Conservation (phyloP, 2,329 filamentous ascomycete species). For the Sporothrix pseudoabietina region DNA sequence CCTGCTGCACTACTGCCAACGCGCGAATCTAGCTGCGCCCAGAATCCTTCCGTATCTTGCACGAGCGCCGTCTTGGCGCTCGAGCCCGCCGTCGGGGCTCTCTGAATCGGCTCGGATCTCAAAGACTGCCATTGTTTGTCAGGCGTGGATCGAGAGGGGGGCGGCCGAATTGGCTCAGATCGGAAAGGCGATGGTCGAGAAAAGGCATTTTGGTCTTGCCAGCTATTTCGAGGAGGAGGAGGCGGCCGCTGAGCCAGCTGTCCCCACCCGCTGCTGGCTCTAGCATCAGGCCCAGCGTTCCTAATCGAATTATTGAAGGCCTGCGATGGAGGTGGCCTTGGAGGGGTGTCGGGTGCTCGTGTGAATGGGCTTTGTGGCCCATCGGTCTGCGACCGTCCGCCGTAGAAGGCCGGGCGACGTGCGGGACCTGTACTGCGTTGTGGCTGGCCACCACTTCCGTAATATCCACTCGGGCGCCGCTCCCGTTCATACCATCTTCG, state of each 20-base stretch:
- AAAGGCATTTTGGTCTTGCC: background rate
- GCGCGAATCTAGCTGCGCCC: constrained; percentile 24
- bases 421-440: background rate
- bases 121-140: background rate
- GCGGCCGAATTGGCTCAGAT: background rate
- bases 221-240: background rate
- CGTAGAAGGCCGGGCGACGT: background rate
- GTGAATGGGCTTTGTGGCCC: background rate
- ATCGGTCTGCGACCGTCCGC: background rate
- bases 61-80: background rate
- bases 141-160: background rate
- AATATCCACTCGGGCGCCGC: background rate
- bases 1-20: background rate
- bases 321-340: background rate
- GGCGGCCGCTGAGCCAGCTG: constrained; percentile 7
- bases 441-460: background rate
- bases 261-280: constrained; percentile 5
- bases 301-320: background rate
- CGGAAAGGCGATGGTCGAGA: background rate
- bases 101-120: background rate
- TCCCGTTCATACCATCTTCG: constrained; percentile 26
- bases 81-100: background rate
- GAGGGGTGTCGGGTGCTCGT: background rate
- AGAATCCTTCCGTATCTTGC: constrained; percentile 12
- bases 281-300: background rate